Percentiles rank a stretch among this genome's conserved stretches.
These are phyloP conservation scores for Xylariaceae sp. DNA, from an alignment of 2,329 filamentous ascomycete genomes.

Conservation along the genomic window DNA sequence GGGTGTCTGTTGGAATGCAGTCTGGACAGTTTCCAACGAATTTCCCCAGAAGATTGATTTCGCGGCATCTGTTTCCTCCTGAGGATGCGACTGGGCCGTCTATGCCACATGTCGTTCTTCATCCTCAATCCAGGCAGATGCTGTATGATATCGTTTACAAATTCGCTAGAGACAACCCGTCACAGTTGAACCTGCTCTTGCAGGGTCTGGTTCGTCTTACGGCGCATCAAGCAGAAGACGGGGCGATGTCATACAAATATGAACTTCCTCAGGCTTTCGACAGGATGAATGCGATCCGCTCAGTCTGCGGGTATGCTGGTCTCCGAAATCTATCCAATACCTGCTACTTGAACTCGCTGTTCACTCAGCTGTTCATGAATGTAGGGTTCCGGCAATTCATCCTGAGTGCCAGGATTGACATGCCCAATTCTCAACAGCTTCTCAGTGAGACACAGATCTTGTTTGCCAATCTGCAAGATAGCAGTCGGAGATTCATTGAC, in stretches of 20 bases:
- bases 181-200: conserved; percentile 49
- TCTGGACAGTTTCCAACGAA: conserved; percentile 18
- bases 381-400: conserved; percentile 80
- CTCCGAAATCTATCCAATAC: conserved; percentile 91
- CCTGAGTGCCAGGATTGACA: conserved; percentile 55
- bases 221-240: conserved; percentile 40
- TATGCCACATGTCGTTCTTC: conserved; percentile 43
- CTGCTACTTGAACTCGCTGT: conserved; percentile 91
- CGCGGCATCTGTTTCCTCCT: conserved; percentile 61
- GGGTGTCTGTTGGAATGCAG: conserved; percentile 25
- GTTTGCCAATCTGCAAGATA: conserved; percentile 83
- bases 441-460: conserved; percentile 73
- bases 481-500: conserved; percentile 66
- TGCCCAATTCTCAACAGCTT: conserved; percentile 57
- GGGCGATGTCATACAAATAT: conserved; percentile 51
- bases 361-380: conserved; percentile 97
- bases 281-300: conserved; percentile 61
- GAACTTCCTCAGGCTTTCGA: conserved; percentile 60
- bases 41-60: conserved; percentile 50
- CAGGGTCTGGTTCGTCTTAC: conserved; percentile 46
- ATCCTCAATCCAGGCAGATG: conserved; percentile 50
- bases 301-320: conserved; percentile 77
- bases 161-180: conserved; percentile 48
- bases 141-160: conserved; percentile 56
- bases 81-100: conserved; percentile 29